Evolutionary conservation across 768 basidiomycete genomes (phyloP).

Genomic region (Kwoniella bestiolae): DNA sequence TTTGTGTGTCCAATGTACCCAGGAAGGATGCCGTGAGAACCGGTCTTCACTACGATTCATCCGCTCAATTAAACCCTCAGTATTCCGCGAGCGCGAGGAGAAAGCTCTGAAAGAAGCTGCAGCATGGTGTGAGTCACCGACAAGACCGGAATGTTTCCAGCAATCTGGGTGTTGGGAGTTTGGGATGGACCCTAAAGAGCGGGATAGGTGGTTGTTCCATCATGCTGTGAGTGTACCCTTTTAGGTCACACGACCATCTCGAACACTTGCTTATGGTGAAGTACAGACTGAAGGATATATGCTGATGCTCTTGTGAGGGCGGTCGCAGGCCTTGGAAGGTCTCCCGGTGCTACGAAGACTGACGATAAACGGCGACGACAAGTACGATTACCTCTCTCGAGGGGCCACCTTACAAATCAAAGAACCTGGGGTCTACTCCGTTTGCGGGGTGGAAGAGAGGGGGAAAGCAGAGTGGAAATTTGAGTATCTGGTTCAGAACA

Average conservation of each 20-base stretch:
- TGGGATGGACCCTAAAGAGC: slow-evolving; percentile 65
- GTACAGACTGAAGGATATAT: not conserved
- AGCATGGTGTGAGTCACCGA: slow-evolving; percentile 44
- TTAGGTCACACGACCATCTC: no score
- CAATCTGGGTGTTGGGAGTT: slow-evolving; percentile 67
- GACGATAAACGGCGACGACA: slow-evolving; percentile 69
- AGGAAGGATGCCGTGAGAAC: slow-evolving; percentile 73
- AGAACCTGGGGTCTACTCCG: slow-evolving; percentile 73
- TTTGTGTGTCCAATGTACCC: no score
- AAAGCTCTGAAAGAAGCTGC: slow-evolving; percentile 34
- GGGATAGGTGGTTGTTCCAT: slow-evolving; percentile 67
- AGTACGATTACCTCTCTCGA: slow-evolving; percentile 74
- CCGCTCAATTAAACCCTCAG: slow-evolving; percentile 60
- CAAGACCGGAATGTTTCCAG: slow-evolving; percentile 33
- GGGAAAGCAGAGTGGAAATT: slow-evolving; percentile 72
- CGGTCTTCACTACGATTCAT: slow-evolving; percentile 66
- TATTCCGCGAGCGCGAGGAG: slow-evolving; percentile 24
- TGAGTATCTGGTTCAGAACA: slow-evolving; percentile 75
- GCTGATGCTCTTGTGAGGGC: not conserved
- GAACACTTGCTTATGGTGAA: not conserved
- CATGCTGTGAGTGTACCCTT: slow-evolving; percentile 67
- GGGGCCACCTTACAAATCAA: slow-evolving; percentile 74
- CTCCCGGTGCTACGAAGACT: slow-evolving; percentile 73
- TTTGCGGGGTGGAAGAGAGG: slow-evolving; percentile 68
- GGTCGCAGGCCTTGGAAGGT: slow-evolving; percentile 49